Evolutionary conservation across 139 green algal species (phyloP).

Genomic region (Bryopsis sp.): DNA sequence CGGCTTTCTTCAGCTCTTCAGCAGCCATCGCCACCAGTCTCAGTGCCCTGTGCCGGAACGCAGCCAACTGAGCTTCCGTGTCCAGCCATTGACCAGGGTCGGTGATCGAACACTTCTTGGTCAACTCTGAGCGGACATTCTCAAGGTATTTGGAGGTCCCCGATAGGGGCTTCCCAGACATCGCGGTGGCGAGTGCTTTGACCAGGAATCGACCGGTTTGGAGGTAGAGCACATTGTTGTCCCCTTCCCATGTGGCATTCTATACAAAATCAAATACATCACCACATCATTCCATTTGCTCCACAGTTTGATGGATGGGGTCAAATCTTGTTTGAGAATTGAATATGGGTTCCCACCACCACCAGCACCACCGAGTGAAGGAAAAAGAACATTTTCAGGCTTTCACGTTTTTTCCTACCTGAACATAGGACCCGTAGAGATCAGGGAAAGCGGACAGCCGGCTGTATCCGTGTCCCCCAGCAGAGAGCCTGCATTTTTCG

Average conservation of each 20-base stretch:
- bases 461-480: slow-evolving; percentile 88
- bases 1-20: slow-evolving; percentile 24
- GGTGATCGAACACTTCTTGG: slow-evolving; percentile 19
- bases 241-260: slow-evolving; percentile 90
- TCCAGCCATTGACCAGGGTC: not conserved
- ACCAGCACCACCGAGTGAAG: not conserved
- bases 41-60: slow-evolving; percentile 40
- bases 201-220: slow-evolving; percentile 72
- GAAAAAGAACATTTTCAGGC: too few relatives aligned
- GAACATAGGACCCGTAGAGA: slow-evolving; percentile 71
- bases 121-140: slow-evolving; percentile 20
- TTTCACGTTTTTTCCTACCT: slow-evolving; percentile 8
- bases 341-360: not conserved
- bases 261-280: too few relatives aligned
- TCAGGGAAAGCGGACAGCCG: slow-evolving; percentile 67
- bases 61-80: slow-evolving; percentile 15
- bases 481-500: slow-evolving; percentile 59
- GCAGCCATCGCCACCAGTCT: slow-evolving; percentile 27
- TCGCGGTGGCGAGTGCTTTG: slow-evolving; percentile 38
- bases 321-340: too few relatives aligned
- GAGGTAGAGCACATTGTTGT: slow-evolving; percentile 85
- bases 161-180: slow-evolving; percentile 19
- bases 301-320: too few relatives aligned
- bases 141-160: slow-evolving; percentile 55
- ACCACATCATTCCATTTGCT: not conserved